Conservation (phyloP, 805 yeast species). For the Wickerhamiella hasegawae region DNA sequence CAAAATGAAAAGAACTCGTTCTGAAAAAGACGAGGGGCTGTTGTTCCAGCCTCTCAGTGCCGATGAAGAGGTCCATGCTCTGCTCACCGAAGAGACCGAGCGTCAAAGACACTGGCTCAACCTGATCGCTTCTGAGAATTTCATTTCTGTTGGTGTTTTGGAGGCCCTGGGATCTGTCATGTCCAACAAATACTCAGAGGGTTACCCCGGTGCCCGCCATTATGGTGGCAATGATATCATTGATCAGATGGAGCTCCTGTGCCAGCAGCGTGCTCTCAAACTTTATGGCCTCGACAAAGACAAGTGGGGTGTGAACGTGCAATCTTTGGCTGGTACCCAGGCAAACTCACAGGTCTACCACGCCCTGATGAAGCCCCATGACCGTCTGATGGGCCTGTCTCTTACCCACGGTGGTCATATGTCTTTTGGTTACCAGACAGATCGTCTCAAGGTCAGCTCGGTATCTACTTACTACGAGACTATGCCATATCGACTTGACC, state of each 20-base stretch:
- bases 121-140: constrained; percentile 91
- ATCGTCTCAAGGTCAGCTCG: constrained; percentile 79
- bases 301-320: constrained; percentile 96
- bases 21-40: constrained; percentile 1
- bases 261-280: constrained; percentile 86
- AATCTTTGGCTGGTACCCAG: constrained; percentile 90
- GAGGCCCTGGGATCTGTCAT: constrained; percentile 93
- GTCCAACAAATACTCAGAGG: constrained; percentile 97
- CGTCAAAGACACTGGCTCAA: constrained; percentile 90
- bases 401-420: constrained; percentile 98
- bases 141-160: constrained; percentile 86
- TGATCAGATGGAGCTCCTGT: constrained; percentile 79
- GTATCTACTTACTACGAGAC: constrained; percentile 95
- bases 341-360: constrained; percentile 94
- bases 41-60: constrained; percentile 4
- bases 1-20: too few species aligned
- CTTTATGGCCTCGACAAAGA: constrained; percentile 68
- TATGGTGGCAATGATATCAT: constrained; percentile 97
- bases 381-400: constrained; percentile 93
- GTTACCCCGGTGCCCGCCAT: constrained; percentile 97
- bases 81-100: constrained; percentile 46
- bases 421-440: constrained; percentile 96
- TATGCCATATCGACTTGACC: constrained; percentile 91
- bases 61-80: constrained; percentile 20
- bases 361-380: constrained; percentile 89